These are phyloP conservation scores for Lasiosphaeria ovina DNA, from an alignment of 495 filamentous ascomycete species.

Conservation along the genomic window DNA sequence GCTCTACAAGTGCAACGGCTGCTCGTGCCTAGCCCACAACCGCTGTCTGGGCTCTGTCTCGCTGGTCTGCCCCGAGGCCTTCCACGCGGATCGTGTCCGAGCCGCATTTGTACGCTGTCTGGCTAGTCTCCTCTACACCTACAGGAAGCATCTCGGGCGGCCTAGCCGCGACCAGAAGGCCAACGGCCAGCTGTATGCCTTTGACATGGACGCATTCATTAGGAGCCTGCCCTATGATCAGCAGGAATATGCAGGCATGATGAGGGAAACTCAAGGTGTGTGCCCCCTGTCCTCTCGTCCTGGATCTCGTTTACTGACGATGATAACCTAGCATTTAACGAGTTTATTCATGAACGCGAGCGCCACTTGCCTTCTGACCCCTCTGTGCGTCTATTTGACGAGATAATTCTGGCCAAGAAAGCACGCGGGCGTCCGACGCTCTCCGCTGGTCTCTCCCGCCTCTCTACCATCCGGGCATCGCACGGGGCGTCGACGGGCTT, in stretches of 20 bases:
- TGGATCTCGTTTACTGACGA: conserved; percentile 9
- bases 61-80: conserved; percentile 84
- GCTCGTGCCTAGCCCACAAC: conserved; percentile 72
- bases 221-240: conserved; percentile 88
- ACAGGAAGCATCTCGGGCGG: conserved; percentile 76
- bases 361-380: conserved; percentile 55
- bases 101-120: conserved; percentile 94
- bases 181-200: conserved; percentile 80
- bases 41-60: conserved; percentile 79
- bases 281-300: neutral
- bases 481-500: conserved; percentile 41
- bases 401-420: conserved; percentile 91
- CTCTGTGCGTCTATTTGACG: conserved; percentile 84
- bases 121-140: conserved; percentile 92
- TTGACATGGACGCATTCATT: conserved; percentile 92
- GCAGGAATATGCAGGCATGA: conserved; percentile 79
- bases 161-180: conserved; percentile 82
- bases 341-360: conserved; percentile 94
- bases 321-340: conserved; percentile 71
- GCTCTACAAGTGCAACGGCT: conserved; percentile 81
- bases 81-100: conserved; percentile 84
- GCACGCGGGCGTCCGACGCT: conserved; percentile 67
- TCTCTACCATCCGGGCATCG: conserved; percentile 48
- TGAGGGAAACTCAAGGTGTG: conserved; percentile 91
- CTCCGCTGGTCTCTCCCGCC: conserved; percentile 52